Evolutionary conservation across 768 basidiomycete species (phyloP).

Genomic region (Pisolithus orientalis): DNA sequence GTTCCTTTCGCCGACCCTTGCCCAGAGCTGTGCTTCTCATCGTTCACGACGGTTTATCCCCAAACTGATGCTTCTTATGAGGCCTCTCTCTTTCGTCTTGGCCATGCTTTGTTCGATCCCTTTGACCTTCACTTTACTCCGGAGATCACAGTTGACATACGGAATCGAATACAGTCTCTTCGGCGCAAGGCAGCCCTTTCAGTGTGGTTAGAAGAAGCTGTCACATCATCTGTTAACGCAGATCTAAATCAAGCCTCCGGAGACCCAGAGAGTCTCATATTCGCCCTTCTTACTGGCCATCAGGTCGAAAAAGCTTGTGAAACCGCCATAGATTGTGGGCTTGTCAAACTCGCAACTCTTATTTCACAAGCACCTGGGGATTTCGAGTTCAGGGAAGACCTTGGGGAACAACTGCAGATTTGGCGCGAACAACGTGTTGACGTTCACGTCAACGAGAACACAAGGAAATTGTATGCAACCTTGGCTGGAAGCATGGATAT

Average conservation of each 20-base stretch:
- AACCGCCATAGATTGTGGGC: conserved; percentile 65
- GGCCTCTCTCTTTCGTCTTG: conserved; percentile 82
- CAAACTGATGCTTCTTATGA: conserved; percentile 66
- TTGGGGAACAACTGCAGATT: conserved; percentile 67
- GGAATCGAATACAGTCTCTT: conserved; percentile 52
- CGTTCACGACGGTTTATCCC: conserved; percentile 69
- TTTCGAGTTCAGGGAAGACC: conserved; percentile 62
- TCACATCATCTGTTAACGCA: conserved; percentile 63
- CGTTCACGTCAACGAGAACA: conserved; percentile 54
- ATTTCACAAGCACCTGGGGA: conserved; percentile 85
- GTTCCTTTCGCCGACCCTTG: conserved; percentile 66
- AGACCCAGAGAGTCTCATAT: conserved; percentile 49
- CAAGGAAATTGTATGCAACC: conserved; percentile 78
- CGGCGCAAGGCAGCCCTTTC: conserved; percentile 77
- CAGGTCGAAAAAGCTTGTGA: conserved; percentile 81
- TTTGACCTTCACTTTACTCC: conserved; percentile 58
- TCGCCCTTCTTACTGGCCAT: conserved; percentile 79
- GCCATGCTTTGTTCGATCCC: conserved; percentile 81
- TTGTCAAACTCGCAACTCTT: conserved; percentile 82
- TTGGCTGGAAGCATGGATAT: conserved; percentile 70
- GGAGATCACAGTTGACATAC: conserved; percentile 52
- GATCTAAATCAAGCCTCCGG: conserved; percentile 51
- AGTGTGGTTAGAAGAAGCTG: conserved; percentile 75
- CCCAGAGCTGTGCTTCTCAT: conserved; percentile 62
- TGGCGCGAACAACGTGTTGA: conserved; percentile 81